These are phyloP conservation scores for Dictyostelium intermedium DNA, from an alignment of 78 protist species.

Conservation along the genomic window DNA sequence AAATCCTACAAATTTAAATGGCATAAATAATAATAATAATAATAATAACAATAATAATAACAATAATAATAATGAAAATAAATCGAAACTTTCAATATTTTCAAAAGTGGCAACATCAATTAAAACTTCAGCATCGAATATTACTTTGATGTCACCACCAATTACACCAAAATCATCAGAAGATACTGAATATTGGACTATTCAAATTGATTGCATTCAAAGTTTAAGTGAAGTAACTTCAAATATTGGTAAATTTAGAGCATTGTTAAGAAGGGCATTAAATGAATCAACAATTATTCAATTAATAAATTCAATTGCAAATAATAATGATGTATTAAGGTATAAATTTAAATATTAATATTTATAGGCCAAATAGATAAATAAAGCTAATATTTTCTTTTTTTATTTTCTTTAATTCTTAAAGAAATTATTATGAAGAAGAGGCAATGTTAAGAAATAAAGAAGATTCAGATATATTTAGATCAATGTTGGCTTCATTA, in stretches of 20 bases:
- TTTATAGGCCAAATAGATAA: too few species aligned
- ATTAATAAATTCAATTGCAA: conserved; percentile 3
- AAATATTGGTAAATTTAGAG: conserved; percentile 51
- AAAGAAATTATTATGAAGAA: conserved; percentile 36
- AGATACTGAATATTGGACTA: not conserved
- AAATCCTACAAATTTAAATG: not conserved
- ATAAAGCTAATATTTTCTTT: not conserved
- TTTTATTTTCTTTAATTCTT: not conserved
- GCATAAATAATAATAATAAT: not conserved
- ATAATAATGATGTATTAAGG: conserved; percentile 38
- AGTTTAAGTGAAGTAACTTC: conserved; percentile 14
- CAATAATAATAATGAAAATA: not conserved
- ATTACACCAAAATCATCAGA: not conserved
- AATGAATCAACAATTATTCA: conserved; percentile 18
- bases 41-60: not conserved
- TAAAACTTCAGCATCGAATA: conserved; percentile 2
- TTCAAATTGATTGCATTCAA: conserved; percentile 46
- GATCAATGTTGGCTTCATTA: conserved; percentile 46
- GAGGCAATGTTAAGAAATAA: conserved; percentile 37
- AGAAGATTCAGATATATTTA: conserved; percentile 55
- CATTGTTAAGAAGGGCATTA: conserved; percentile 30
- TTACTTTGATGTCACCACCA: not conserved
- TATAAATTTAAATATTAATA: not conserved
- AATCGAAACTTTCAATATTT: not conserved
- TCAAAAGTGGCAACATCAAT: not conserved